Evolutionary conservation across 352 stramenopile species (phyloP), one percentile per base, ranked within the genome.

Genomic region (Phytophthora macrochlamydospora): DNA sequence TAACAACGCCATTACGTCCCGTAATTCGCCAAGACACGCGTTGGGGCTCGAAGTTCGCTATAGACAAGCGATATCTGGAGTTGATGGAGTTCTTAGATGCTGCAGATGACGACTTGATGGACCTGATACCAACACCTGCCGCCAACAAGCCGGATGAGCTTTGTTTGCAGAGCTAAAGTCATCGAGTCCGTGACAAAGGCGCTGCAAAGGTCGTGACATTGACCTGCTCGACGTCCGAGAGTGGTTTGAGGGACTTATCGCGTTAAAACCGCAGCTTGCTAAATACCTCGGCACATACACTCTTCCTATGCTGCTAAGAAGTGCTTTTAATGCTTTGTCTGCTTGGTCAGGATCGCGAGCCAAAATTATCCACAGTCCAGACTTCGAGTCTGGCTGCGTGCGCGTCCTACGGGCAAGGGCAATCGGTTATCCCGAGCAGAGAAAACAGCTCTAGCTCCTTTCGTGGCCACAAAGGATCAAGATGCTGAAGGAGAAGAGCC

Each of bases 321-420:
- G 35, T 40, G 35, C 0, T n/a, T 48, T 48, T 31, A 11, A 14
- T 24, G 18, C 18, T 24, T 24, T 24, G 18, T 24, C 14, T 51
- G n/a, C 9, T 32, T 51, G 24, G 6, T 12, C 35, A 35, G 43
- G 44, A n/a, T 32, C 45, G 9, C 48, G 49, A 0, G 40, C 38
- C 24, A 58, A 4, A 11, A 65, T 87, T 18, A 9, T 60, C 12
- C 57, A 86, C 9, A 81, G 69, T 43, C 49, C 57, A 28, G 49
- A 58, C 48, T 58, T 58, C 38, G 49, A 65, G 49, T 33, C 57
- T 7, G 57, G 49, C 0, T 59, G 58, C 13, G 49, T 59, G 1
- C 37, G 40, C 4, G 49, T 53, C 3, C 29, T 57, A 1, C 1
- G 12, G 7, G 48, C 7, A 56, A 56, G 13, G 14, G 33, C 2